These are phyloP conservation scores for Alternaria burnsii DNA, from an alignment of 2,329 filamentous ascomycete species.

Conservation along the genomic window DNA sequence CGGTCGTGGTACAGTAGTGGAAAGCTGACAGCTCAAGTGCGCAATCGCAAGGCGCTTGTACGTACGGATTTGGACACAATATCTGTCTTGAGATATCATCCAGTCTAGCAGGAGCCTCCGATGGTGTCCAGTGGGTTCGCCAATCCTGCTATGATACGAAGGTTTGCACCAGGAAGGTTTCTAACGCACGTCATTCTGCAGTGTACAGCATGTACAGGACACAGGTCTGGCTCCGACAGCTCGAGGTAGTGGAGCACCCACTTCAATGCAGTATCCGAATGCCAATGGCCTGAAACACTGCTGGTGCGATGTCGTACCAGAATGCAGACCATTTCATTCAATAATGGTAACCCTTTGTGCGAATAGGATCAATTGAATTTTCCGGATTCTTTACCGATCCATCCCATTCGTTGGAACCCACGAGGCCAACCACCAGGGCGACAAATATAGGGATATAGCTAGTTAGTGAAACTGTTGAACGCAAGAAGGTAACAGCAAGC, in stretches of 20 bases:
- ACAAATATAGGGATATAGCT: slow-evolving; percentile 15
- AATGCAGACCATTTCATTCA: slow-evolving; percentile 4
- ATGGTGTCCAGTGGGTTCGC: slow-evolving; percentile 9
- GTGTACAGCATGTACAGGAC: slow-evolving; percentile 6
- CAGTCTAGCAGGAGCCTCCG: slow-evolving; percentile 4
- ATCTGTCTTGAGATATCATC: background rate
- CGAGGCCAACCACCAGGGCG: slow-evolving; percentile 7
- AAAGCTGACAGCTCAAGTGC: slow-evolving; percentile 7
- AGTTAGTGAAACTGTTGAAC: slow-evolving; percentile 32
- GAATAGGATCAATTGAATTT: slow-evolving; percentile 6
- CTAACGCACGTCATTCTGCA: slow-evolving; percentile 17
- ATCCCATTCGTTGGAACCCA: slow-evolving; percentile 15
- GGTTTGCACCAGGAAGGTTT: slow-evolving; percentile 7
- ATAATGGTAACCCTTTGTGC: slow-evolving; percentile 6
- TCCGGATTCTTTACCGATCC: slow-evolving; percentile 14
- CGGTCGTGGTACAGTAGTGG: slow-evolving; percentile 7
- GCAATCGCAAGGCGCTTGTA: slow-evolving; percentile 1
- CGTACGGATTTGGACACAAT: background rate
- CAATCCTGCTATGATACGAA: slow-evolving; percentile 8
- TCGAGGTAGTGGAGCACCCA: slow-evolving; percentile 2
- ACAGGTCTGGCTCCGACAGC: background rate
- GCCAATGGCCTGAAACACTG: slow-evolving; percentile 16
- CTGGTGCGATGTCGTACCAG: slow-evolving; percentile 13
- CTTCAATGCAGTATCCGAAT: slow-evolving; percentile 5
- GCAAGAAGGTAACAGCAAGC: slow-evolving; percentile 4